Percentiles rank a stretch among this genome's conserved stretches.
Conservation (phyloP, 2,329 filamentous ascomycete species). For the Fonsecaea pedrosoi region DNA sequence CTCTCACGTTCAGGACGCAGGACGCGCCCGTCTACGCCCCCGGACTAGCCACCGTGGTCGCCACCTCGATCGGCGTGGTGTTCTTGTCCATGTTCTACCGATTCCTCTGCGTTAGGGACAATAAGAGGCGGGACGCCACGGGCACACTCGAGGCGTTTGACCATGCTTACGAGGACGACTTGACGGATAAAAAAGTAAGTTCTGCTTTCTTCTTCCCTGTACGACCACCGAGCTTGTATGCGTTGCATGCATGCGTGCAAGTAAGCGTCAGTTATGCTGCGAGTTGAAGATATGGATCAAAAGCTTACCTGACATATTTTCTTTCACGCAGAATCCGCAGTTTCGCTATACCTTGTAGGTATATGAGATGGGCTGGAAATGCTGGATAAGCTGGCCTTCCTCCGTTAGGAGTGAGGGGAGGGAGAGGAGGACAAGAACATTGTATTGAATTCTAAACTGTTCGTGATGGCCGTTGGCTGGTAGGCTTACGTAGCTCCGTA, state of each 20-base stretch:
- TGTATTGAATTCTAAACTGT: not conserved
- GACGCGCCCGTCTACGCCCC: slow-evolving; percentile 44
- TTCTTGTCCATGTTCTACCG: slow-evolving; percentile 41
- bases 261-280: too few relatives aligned
- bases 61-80: slow-evolving; percentile 23
- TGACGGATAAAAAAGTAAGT: slow-evolving; percentile 52
- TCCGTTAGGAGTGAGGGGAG: not conserved
- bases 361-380: not conserved
- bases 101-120: slow-evolving; percentile 39
- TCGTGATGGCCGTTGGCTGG: too few relatives aligned
- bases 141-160: slow-evolving; percentile 55
- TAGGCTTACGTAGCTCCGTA: too few relatives aligned
- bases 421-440: not conserved
- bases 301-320: not conserved
- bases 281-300: too few relatives aligned
- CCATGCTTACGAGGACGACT: slow-evolving; percentile 60
- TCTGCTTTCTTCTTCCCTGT: not conserved
- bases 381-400: slow-evolving; percentile 2
- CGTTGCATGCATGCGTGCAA: too few relatives aligned
- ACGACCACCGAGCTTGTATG: too few relatives aligned
- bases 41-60: slow-evolving; percentile 45
- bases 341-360: slow-evolving; percentile 17
- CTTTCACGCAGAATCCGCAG: slow-evolving; percentile 15
- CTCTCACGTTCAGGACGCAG: slow-evolving; percentile 27
- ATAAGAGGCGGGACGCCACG: slow-evolving; percentile 22